Evolutionary conservation across 2,329 filamentous ascomycete genomes (phyloP).

Genomic region (Nannizziopsis barbatae): DNA sequence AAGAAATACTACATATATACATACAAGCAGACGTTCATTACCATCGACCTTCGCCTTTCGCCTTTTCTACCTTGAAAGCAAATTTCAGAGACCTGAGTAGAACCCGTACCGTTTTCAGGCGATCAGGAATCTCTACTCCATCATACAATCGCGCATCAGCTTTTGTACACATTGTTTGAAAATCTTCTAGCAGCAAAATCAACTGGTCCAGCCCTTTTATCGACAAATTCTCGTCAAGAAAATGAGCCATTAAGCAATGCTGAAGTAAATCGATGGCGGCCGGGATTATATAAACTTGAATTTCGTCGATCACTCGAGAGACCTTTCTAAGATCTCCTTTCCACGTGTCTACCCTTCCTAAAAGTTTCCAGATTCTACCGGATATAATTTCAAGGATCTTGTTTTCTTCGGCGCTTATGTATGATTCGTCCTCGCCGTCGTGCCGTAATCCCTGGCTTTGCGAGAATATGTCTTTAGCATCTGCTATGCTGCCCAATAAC

Average conservation of each 20-base stretch:
- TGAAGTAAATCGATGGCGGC: constrained; percentile 11
- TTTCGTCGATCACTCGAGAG: constrained; percentile 4
- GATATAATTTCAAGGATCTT: background rate
- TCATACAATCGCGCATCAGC: background rate
- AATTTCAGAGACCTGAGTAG: constrained; percentile 12
- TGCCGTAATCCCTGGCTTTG: constrained; percentile 5
- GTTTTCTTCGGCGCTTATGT: constrained; percentile 1
- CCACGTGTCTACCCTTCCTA: background rate
- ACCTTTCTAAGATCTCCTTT: background rate
- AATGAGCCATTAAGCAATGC: constrained; percentile 15
- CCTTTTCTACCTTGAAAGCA: constrained; percentile 6
- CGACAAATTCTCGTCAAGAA: constrained; percentile 4
- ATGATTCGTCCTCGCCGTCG: background rate
- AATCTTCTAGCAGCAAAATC: constrained; percentile 3
- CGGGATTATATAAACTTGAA: constrained; percentile 10
- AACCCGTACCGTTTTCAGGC: constrained; percentile 8
- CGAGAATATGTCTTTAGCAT: constrained; percentile 8
- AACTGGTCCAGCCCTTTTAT: constrained; percentile 12
- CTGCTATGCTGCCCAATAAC: constrained; percentile 9
- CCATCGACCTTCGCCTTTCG: background rate
- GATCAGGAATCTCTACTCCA: constrained; percentile 4
- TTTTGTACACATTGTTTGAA: constrained; percentile 10
- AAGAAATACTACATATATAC: too few relatives aligned
- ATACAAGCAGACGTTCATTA: too few relatives aligned
- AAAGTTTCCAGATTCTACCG: background rate